Conservation (phyloP, 2,329 filamentous ascomycete genomes). For the Coniella vitis region DNA sequence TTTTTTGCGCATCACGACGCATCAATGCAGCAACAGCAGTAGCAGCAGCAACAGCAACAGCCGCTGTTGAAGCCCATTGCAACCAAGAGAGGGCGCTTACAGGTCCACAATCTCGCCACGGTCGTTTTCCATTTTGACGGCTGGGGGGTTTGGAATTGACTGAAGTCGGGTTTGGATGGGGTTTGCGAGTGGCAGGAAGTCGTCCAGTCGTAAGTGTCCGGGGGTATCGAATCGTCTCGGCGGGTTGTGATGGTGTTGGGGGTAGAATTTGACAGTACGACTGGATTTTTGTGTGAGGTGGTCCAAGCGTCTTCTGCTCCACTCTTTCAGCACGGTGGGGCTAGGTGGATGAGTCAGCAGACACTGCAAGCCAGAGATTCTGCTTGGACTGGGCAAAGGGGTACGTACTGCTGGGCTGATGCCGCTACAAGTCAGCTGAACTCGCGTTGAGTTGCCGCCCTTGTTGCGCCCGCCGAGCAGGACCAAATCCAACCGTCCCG, state of each 20-base stretch:
- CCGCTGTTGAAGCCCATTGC: not conserved
- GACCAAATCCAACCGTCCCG: not conserved
- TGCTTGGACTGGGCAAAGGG: too few species aligned
- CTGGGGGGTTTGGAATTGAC: conserved; percentile 29
- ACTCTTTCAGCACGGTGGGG: conserved; percentile 3
- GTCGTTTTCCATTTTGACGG: conserved; percentile 96
- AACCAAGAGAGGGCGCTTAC: conserved; percentile 49
- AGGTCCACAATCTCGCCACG: conserved; percentile 95
- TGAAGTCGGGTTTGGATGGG: conserved; percentile 23
- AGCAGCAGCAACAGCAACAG: too few species aligned
- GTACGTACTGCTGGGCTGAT: too few species aligned
- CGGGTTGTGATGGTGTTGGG: conserved; percentile 7
- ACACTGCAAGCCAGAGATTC: too few species aligned
- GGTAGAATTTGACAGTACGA: conserved; percentile 13
- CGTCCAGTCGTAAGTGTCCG: conserved; percentile 20
- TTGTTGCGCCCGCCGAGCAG: not conserved
- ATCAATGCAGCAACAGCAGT: not conserved
- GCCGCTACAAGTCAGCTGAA: conserved; percentile 5
- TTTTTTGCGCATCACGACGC: not conserved
- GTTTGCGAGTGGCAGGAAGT: conserved; percentile 26
- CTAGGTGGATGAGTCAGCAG: conserved; percentile 1
- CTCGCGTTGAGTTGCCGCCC: conserved; percentile 9
- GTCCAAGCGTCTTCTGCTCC: conserved; percentile 10
- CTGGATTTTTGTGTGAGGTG: conserved; percentile 12
- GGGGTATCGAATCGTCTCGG: not conserved